Evolutionary conservation across 371 early-diverging fungal species (phyloP), one percentile per base, ranked within the genome.

Genomic region (Synchytrium microbalum): DNA sequence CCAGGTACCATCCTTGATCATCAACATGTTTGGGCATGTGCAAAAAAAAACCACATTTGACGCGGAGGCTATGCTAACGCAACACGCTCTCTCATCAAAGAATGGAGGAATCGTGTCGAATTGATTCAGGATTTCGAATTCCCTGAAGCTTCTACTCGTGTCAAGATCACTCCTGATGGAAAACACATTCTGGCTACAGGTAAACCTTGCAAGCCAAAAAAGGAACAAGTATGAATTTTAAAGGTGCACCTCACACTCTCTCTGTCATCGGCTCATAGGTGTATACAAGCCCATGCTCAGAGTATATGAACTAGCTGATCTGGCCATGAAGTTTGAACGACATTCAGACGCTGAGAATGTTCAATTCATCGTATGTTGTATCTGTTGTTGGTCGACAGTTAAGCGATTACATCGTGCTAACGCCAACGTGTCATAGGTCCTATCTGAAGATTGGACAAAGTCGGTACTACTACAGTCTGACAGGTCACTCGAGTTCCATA

Each of bases 361-460:
- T 26, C 84, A 88, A 60, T 95, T 96, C 73, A 82, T 80, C 73
- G 88, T 84, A 78, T 62, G 61, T 55, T 13, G 51, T n/a, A 51
- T 14, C 52, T 2, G 26, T 19, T 25, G 26, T 57, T 61, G 46
- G n/a, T 33, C 52, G 23, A 31, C 28, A 58, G 19, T 57, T 38
- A 52, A 24, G 19, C 23, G 10, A 38, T 19, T 10, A 38, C 46
- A 19, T 38, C 46, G 46, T 10, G 46, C 46, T 38, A 5, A 38
- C 19, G 10, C 5, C 46, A 10, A 19, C 46, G 24, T n/a, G 8
- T 23, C 53, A 55, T 55, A 65, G 85, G 80, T 95, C 19, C 75
- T 99, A 38, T 91, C 92, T 0, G 95, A 98, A 67, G 98, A 99
- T 79, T 98, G 96, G 95, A 94, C 93, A 31, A 99, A 99, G 74